Evolutionary conservation across 1,284 basidiomycete species (phyloP), one percentile per base, ranked within the genome.

Genomic region (Rhodotorula sp.): DNA sequence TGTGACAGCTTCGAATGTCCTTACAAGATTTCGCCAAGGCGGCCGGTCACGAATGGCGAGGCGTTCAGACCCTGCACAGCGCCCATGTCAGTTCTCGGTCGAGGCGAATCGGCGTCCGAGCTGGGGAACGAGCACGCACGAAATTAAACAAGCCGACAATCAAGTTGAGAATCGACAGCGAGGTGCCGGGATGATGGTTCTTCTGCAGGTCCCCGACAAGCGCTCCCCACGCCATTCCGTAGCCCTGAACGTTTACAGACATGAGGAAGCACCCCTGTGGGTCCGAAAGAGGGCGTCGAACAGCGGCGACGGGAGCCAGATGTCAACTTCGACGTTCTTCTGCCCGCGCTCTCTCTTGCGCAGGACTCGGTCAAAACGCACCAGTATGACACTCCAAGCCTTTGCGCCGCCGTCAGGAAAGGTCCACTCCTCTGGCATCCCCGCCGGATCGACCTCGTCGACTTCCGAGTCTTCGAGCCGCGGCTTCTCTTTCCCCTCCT

Each of bases 361-460:
- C n/a, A 0, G 18, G 43, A 20, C 23, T 23, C 23, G 20, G n/a
- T 15, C 29, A 20, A 1, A 46, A 72, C 73, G 64, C 60, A 74
- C 73, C 5, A 76, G 43, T 3, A 74, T 68, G 7, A 75, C 74
- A 21, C 34, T 49, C 76, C 76, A 76, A 2, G 70, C 74, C 26
- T 57, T 69, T 34, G n/a, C 51, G 0, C 74, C 74, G 1, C 74
- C 76, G 39, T 76, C 76, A 0, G 76, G 76, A 46, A 74, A 77
- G 0, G 69, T 71, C 76, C 76, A 76, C 23, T 68, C 70, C 15
- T 68, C 68, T 5, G 58, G 66, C 14, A 43, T 7, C 1, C 26
- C 29, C n/a, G 54, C 49, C 43, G 43, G 58, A 49, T 31, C 21
- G 26, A 20, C 51, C 18, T 34, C 48, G 21, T 7, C 49, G 1